A percentile compares a stretch with the other conserved stretches of the same genome.
These are phyloP conservation scores for Coemansia sp. DNA, from an alignment of 192 early-diverging fungal species.

Conservation along the genomic window DNA sequence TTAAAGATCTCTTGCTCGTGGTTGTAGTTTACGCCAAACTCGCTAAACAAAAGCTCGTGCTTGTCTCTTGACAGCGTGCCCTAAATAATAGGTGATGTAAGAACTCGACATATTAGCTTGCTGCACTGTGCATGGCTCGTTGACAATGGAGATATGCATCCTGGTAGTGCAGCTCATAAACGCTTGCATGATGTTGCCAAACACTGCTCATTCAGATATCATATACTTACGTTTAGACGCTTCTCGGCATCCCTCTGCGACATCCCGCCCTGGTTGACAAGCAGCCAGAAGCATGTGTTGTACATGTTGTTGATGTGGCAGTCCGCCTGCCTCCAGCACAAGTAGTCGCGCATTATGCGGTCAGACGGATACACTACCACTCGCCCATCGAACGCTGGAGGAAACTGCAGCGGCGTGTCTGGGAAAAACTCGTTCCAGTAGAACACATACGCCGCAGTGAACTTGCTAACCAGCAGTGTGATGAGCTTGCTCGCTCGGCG, in stretches of 20 bases:
- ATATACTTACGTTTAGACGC: constrained; percentile 62
- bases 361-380: constrained; percentile 84
- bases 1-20: constrained; percentile 76
- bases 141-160: background rate
- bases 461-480: constrained; percentile 78
- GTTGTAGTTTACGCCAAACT: constrained; percentile 90
- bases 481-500: constrained; percentile 81
- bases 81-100: constrained; percentile 45
- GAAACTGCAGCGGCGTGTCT: constrained; percentile 64
- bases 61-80: constrained; percentile 86
- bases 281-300: constrained; percentile 92
- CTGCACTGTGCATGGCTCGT: background rate
- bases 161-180: constrained; percentile 9
- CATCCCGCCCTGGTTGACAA: constrained; percentile 71
- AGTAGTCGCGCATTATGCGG: constrained; percentile 85
- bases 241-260: constrained; percentile 75
- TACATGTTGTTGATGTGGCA: constrained; percentile 96
- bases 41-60: constrained; percentile 85
- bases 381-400: constrained; percentile 91
- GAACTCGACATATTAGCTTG: background rate
- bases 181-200: background rate
- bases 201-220: background rate
- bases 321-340: constrained; percentile 93
- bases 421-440: constrained; percentile 78
- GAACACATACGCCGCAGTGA: constrained; percentile 83